Conservation (phyloP, 176 grass and related monocot species). For the Triticum timopheevii region DNA sequence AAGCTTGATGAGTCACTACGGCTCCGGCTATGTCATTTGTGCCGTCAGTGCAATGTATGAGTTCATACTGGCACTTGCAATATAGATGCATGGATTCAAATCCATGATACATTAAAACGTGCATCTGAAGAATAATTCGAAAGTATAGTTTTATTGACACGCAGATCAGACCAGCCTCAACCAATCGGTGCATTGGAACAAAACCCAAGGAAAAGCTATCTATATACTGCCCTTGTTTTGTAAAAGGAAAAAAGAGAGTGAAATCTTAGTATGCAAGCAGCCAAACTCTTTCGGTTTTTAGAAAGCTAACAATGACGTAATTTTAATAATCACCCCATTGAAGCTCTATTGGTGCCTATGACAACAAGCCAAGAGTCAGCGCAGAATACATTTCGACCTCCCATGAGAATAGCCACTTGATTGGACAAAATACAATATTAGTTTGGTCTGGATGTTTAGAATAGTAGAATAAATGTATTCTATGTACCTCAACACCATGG, state of each 20-base stretch:
- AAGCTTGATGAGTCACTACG: background rate
- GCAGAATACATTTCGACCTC: slow-evolving; percentile 87
- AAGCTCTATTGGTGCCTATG: slow-evolving; percentile 69
- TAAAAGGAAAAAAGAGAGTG: no score
- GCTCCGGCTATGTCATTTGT: background rate
- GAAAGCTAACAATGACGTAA: slow-evolving; percentile 12
- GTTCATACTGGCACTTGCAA: slow-evolving; percentile 2
- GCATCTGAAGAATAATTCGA: background rate
- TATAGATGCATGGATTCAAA: background rate
- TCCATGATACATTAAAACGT: slow-evolving; percentile 15
- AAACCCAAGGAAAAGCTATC: background rate
- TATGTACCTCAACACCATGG: slow-evolving; percentile 68
- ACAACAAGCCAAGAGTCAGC: slow-evolving; percentile 70
- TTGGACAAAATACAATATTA: slow-evolving; percentile 27
- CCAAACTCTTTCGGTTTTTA: no score
- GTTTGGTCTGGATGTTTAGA: background rate
- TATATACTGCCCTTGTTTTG: background rate
- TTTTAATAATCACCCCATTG: no score
- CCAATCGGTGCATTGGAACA: background rate
- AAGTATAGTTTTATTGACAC: slow-evolving; percentile 14
- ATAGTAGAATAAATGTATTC: background rate
- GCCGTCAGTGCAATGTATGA: background rate
- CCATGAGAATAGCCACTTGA: slow-evolving; percentile 80
- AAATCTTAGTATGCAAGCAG: background rate
- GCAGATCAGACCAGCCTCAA: background rate